Conservation (phyloP, 78 protist genomes). For the Diacronema lutheri region DNA sequence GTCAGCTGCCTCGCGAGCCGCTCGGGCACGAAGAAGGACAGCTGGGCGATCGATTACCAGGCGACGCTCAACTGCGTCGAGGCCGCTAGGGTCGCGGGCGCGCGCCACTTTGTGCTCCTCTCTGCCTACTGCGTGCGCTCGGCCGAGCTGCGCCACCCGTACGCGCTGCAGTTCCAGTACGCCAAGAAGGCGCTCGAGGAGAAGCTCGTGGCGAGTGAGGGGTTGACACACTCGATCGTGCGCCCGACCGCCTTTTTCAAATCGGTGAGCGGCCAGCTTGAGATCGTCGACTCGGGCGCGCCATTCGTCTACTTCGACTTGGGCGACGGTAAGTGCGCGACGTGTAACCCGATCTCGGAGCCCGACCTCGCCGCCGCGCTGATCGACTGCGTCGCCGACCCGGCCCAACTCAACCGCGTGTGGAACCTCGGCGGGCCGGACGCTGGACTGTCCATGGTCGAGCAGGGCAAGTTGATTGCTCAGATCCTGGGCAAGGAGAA, state of each 20-base stretch:
- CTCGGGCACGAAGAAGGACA: conserved; percentile 23
- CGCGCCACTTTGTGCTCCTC: conserved; percentile 14
- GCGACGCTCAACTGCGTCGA: conserved; percentile 24
- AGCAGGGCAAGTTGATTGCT: conserved; percentile 14
- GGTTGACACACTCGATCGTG: conserved; percentile 13
- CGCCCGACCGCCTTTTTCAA: conserved; percentile 42
- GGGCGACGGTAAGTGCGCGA: not conserved
- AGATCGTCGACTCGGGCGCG: conserved; percentile 8
- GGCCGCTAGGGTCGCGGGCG: not conserved
- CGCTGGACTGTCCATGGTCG: not conserved
- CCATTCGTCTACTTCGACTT: conserved; percentile 9
- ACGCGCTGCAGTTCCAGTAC: conserved; percentile 13
- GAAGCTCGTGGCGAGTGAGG: not conserved
- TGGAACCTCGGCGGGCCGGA: not conserved
- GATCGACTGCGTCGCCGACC: not conserved
- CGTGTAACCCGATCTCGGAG: conserved; percentile 28
- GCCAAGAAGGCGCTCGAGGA: conserved; percentile 20
- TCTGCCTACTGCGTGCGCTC: conserved; percentile 23
- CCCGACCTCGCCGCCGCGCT: conserved; percentile 11
- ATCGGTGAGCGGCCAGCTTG: not conserved
- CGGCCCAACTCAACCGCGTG: not conserved
- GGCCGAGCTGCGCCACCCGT: not conserved
- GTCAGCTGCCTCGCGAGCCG: conserved; percentile 20
- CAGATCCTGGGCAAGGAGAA: conserved; percentile 1
- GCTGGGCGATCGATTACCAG: conserved; percentile 12